These are phyloP conservation scores for Collybia mongolica DNA, from an alignment of 768 basidiomycete genomes.

Conservation along the genomic window DNA sequence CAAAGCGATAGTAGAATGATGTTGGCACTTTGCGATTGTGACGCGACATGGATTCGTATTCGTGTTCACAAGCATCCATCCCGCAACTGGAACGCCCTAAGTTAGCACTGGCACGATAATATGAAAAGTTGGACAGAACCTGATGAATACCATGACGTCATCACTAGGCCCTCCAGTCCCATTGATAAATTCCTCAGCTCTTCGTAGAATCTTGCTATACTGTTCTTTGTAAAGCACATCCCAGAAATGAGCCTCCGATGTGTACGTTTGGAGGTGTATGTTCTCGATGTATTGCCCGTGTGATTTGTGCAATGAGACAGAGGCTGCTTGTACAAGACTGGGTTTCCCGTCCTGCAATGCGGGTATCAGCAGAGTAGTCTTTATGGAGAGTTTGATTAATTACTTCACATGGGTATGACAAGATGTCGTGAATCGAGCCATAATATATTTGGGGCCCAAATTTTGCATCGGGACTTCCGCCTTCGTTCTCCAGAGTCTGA, in stretches of 20 bases:
- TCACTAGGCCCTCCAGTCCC: slow-evolving; percentile 62
- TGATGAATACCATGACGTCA: slow-evolving; percentile 83
- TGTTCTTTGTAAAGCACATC: slow-evolving; percentile 65
- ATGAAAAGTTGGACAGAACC: slow-evolving; percentile 39
- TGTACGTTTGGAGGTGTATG: slow-evolving; percentile 76
- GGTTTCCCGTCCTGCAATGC: slow-evolving; percentile 71
- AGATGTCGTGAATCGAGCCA: slow-evolving; percentile 90
- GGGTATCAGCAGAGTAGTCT: neutral
- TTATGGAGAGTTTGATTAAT: slow-evolving; percentile 4
- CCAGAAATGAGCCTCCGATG: slow-evolving; percentile 75
- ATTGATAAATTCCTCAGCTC: slow-evolving; percentile 71
- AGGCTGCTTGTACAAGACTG: slow-evolving; percentile 81
- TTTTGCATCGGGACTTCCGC: slow-evolving; percentile 25
- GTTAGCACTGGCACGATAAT: neutral
- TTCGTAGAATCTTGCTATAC: slow-evolving; percentile 58
- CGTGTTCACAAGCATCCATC: slow-evolving; percentile 94
- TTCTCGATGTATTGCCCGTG: slow-evolving; percentile 91
- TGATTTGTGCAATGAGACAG: slow-evolving; percentile 69
- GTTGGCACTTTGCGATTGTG: slow-evolving; percentile 88
- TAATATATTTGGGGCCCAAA: slow-evolving; percentile 73
- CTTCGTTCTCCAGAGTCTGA: slow-evolving; percentile 58
- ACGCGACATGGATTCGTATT: slow-evolving; percentile 87
- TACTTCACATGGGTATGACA: slow-evolving; percentile 92
- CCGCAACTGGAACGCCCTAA: slow-evolving; percentile 62
- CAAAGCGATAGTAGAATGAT: slow-evolving; percentile 83